A percentile compares a stretch with the other conserved stretches of the same genome.
Conservation (phyloP, 352 stramenopile species). For the Pythium sukuiense region DNA sequence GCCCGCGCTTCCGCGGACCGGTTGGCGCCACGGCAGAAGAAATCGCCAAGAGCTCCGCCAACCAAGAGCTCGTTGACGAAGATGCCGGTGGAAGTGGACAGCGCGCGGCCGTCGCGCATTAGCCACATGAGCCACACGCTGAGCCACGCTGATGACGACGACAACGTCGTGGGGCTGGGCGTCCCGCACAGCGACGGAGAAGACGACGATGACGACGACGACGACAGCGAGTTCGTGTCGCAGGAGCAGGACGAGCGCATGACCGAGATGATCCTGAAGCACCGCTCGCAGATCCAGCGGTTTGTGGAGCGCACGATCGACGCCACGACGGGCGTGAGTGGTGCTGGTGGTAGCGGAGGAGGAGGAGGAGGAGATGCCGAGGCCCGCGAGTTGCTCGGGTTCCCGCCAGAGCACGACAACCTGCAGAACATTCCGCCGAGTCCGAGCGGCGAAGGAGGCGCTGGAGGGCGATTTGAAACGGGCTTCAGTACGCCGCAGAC, state of each 20-base stretch:
- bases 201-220: conserved; percentile 11
- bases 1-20: not conserved
- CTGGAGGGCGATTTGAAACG: conserved; percentile 22
- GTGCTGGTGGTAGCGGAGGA: not conserved
- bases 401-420: conserved; percentile 13
- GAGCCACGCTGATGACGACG: conserved; percentile 16
- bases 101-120: conserved; percentile 1
- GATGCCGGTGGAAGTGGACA: conserved; percentile 23
- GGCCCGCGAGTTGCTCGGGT: not conserved
- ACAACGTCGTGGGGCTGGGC: conserved; percentile 23
- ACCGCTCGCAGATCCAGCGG: conserved; percentile 27
- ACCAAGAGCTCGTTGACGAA: not conserved
- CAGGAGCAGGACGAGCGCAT: conserved; percentile 32
- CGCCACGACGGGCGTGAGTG: conserved; percentile 7
- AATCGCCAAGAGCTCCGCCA: not conserved
- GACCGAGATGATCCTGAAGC: conserved; percentile 36
- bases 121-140: conserved; percentile 22
- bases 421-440: conserved; percentile 28
- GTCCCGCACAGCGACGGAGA: conserved; percentile 18
- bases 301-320: conserved; percentile 31
- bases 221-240: conserved; percentile 8
- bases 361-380: conserved; percentile 7
- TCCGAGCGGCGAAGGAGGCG: not conserved
- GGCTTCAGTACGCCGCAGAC: conserved; percentile 40
- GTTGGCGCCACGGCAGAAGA: conserved; percentile 25